These are phyloP conservation scores for Pelargonium australe DNA, from an alignment of 441 rosid species.

Conservation along the genomic window DNA sequence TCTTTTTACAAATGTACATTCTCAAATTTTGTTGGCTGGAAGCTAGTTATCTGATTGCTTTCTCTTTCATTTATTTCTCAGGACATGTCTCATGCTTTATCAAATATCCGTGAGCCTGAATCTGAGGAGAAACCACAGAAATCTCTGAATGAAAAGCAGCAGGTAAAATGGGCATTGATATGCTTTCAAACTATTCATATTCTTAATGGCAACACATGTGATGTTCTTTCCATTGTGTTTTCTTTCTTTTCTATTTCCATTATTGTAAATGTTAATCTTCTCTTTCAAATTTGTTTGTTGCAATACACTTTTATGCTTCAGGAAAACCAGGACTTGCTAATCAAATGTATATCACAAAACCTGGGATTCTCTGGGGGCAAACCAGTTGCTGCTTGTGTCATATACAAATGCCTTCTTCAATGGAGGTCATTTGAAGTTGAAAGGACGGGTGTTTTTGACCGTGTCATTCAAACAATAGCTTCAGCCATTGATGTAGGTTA, in stretches of 20 bases:
- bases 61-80: constrained; percentile 21
- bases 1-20: constrained; percentile 10
- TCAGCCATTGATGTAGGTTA: constrained; percentile 84
- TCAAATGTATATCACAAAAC: constrained; percentile 85
- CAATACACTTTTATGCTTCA: constrained; percentile 31
- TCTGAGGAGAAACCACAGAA: constrained; percentile 91
- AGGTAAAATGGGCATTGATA: constrained; percentile 35
- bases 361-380: constrained; percentile 75
- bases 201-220: constrained; percentile 2
- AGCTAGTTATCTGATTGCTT: constrained; percentile 16
- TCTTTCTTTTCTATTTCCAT: constrained; percentile 4
- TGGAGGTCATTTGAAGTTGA: constrained; percentile 99
- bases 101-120: constrained; percentile 79
- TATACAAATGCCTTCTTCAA: constrained; percentile 91
- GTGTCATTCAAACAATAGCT: constrained; percentile 90
- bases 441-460: constrained; percentile 85
- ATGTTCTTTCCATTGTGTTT: constrained; percentile 10
- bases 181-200: constrained; percentile 8
- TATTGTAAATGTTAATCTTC: constrained; percentile 10
- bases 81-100: constrained; percentile 74
- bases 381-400: constrained; percentile 89
- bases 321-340: constrained; percentile 96
- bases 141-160: constrained; percentile 91
- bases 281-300: constrained; percentile 18
- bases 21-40: not conserved